Base-by-base conservation (phyloP, 1,284 basidiomycete species). In the Papiliotrema laurentii region DNA sequence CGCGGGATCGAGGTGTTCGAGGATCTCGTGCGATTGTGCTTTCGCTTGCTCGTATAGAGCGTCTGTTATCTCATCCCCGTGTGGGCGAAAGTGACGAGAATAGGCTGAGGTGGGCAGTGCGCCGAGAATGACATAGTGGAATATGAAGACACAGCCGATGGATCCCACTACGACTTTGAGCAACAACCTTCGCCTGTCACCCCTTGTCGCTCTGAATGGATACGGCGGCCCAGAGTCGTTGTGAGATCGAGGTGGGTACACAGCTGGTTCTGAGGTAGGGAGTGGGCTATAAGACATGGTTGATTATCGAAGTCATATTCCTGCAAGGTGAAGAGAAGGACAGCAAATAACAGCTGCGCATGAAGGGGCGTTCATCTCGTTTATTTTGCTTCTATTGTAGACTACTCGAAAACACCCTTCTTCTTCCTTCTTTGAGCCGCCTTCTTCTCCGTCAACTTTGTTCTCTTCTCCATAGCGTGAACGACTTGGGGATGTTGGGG, bases 41-140 rank as follows among this genome's bases (percentile, higher is more conserved):
- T 35, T 28, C 19, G 28, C 25, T 26, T 30, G 41, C 19, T 45
- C 35, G 21, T 44, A 33, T 27, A 13, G 21, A n/a, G 11, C 14
- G 5, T 21, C 38, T 1, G 44, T 33, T 14, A 18, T 31, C 9
- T 10, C 18, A 41, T 2, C 18, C 16, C 9, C 33, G 43, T 14
- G 41, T 30, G 34, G 45, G 40, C 38, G 47, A 31, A 53, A 56
- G 3, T 34, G 45, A 9, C 34, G 31, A 16, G 49, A 36, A 38
- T 56, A 56, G 2, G 38, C 22, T 2, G 56, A 53, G 11, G 38
- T 21, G 16, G 59, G 57, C 30, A 59, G 56, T 9, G 56, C 59
- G 25, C 63, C 63, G 5, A 64, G 41, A 13, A 58, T 3, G 10
- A 51, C 51, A 44, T 51, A 63, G 39, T 63, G 60, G 22, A 59